Base-by-base conservation (phyloP, 1,139 yeast genomes). In the Pichia sp. region DNA sequence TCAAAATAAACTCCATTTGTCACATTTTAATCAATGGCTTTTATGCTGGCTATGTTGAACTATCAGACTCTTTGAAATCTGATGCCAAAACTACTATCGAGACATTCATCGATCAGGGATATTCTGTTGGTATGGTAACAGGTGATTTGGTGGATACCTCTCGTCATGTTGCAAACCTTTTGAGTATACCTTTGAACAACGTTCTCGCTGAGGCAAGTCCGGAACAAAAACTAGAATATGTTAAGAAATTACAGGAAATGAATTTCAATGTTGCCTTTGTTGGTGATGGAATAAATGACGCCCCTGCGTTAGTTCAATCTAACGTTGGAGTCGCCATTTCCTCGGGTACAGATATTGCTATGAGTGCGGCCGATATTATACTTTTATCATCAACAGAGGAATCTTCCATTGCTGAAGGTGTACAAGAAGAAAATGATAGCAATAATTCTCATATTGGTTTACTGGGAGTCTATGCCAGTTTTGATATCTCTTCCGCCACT, bases 301-400 rank as follows among this genome's bases (percentile, higher is more conserved):
- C 98, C 0, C 97, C 98, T 0, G 98, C 98, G 0, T 76, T 93
- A 58, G 96, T 90, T 0, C 81, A 85, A 57, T 89, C 97, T 0
- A 88, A 90, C 61, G 73, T 93, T 19, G 99, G 99, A 23, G 84
- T 95, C 66, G 95, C 98, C 7, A 82, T 93, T 57, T 85, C 95
- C 30, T 81, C 95, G 0, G 97, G 98, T 3, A 89, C 98, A 0
- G 98, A 93, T 65, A 89, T 93, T 60, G 99, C 99, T 2, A 87
- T 93, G 63, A 97, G 92, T 61, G 90, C 96, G 29, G 97, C 99
- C 0, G 97, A 90, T 67, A 80, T 92, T 43, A 97, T 93, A n/a
- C 74, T 95, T n/a, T 59, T 77, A 60, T 67, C 73, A 8, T 64
- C 57, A 10, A 40, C 16, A 13, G 45, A 15, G 1, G 42, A 16